A percentile compares a stretch with the other conserved stretches of the same genome.
phyloP scores from a whole-genome alignment of 2,329 filamentous ascomycete species.

The Fusarium sp. region DNA sequence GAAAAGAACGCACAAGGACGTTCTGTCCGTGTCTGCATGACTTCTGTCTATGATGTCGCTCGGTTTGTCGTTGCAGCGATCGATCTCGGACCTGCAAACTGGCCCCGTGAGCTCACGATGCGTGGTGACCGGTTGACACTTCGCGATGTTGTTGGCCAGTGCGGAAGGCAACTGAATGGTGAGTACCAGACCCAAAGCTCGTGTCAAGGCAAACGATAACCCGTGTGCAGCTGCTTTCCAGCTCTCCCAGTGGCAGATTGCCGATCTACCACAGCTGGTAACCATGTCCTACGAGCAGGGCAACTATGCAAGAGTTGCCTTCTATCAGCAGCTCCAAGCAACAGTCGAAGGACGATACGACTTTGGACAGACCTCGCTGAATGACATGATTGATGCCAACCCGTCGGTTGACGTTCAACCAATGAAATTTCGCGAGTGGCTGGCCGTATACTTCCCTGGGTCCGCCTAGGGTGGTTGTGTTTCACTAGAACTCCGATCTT shows the following conservation, averaged over 20 bases:
- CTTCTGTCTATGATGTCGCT: constrained; percentile 75
- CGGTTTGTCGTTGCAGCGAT: constrained; percentile 77
- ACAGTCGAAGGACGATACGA: constrained; percentile 76
- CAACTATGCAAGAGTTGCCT: constrained; percentile 60
- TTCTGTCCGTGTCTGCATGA: constrained; percentile 71
- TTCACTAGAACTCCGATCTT: background rate
- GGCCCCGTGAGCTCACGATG: constrained; percentile 77
- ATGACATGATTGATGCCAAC: constrained; percentile 56
- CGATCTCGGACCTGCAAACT: constrained; percentile 67
- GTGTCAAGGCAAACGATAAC: constrained; percentile 30
- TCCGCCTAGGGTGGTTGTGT: background rate
- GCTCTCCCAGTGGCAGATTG: constrained; percentile 51
- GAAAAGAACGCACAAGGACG: constrained; percentile 62
- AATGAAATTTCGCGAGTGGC: constrained; percentile 64
- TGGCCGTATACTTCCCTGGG: constrained; percentile 42
- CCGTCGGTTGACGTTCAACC: constrained; percentile 57
- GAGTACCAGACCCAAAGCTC: constrained; percentile 25
- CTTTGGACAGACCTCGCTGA: constrained; percentile 70
- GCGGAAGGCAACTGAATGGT: constrained; percentile 62
- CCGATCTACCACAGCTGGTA: constrained; percentile 54
- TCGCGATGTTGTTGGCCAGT: constrained; percentile 65
- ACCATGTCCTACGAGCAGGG: constrained; percentile 57
- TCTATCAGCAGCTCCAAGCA: constrained; percentile 71
- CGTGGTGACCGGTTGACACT: constrained; percentile 73
- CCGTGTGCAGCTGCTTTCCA: constrained; percentile 51